phyloP scores from a whole-genome alignment of 495 filamentous ascomycete genomes.

The Xanthoparmelia taractica region DNA sequence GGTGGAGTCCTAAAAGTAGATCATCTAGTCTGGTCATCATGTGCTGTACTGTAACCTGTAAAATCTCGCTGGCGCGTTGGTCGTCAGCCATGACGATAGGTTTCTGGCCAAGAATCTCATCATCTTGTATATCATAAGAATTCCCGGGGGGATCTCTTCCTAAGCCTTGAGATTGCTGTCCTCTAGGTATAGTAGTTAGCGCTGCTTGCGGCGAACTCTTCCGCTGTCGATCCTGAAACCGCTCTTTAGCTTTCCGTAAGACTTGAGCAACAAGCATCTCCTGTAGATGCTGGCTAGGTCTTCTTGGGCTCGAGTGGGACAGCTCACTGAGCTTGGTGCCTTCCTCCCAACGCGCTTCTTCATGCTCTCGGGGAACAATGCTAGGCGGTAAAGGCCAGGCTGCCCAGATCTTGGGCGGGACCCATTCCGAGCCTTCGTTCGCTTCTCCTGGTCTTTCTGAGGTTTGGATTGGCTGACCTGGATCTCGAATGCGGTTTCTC shows the following conservation, averaged over 20 bases:
- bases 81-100: constrained; percentile 53
- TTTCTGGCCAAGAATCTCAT: constrained; percentile 21
- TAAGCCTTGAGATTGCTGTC: neutral
- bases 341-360: constrained; percentile 6
- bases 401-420: constrained; percentile 54
- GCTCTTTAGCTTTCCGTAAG: constrained; percentile 56
- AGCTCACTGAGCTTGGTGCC: neutral
- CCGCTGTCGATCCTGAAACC: constrained; percentile 41
- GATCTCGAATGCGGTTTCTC: constrained; percentile 27
- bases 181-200: neutral
- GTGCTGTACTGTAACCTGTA: constrained; percentile 57
- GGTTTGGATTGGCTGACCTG: constrained; percentile 16
- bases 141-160: neutral
- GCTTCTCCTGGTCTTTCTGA: constrained; percentile 19
- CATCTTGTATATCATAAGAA: constrained; percentile 13
- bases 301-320: constrained; percentile 3
- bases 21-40: constrained; percentile 58
- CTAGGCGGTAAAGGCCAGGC: constrained; percentile 65
- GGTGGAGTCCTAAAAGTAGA: constrained; percentile 59
- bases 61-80: constrained; percentile 48
- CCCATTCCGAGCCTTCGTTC: constrained; percentile 29
- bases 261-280: constrained; percentile 58
- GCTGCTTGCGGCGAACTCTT: constrained; percentile 3
- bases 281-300: constrained; percentile 52
- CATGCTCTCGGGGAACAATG: constrained; percentile 37